phyloP scores from a whole-genome alignment of 2,329 filamentous ascomycete genomes.

The Pseudocercospora crystallina region DNA sequence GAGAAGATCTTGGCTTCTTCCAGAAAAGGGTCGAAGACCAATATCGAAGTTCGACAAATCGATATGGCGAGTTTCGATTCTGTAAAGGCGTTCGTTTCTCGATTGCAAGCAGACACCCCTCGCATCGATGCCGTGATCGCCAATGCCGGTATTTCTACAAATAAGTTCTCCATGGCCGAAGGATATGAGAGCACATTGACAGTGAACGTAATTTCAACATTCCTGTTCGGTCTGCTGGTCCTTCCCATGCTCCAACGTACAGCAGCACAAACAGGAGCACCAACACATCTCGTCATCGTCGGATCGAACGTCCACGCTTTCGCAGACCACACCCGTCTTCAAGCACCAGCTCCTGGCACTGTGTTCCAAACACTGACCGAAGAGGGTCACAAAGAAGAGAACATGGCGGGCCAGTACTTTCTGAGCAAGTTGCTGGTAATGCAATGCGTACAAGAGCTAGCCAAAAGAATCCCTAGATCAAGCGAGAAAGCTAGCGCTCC shows the following conservation, averaged over 20 bases:
- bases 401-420: conserved; percentile 20
- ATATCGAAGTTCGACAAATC: conserved; percentile 44
- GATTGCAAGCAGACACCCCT: conserved; percentile 17
- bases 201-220: conserved; percentile 53
- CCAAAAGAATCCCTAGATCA: conserved; percentile 1
- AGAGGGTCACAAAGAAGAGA: conserved; percentile 5
- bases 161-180: conserved; percentile 38
- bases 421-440: conserved; percentile 25
- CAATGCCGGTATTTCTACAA: conserved; percentile 41
- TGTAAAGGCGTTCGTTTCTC: conserved; percentile 32
- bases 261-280: conserved; percentile 24
- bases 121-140: conserved; percentile 28
- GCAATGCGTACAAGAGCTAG: conserved; percentile 20
- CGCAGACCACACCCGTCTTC: conserved; percentile 49
- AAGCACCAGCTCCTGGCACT: conserved; percentile 37
- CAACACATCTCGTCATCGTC: conserved; percentile 37
- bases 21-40: conserved; percentile 22
- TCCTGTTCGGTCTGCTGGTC: conserved; percentile 50
- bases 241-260: conserved; percentile 51
- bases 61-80: conserved; percentile 40
- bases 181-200: conserved; percentile 50
- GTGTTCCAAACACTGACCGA: conserved; percentile 15
- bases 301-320: conserved; percentile 42
- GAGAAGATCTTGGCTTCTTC: conserved; percentile 34
- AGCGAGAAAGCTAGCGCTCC: conserved; percentile 16